Evolutionary conservation across 805 yeast species (phyloP).

Genomic region (Cyberlindnera subsufficiens): DNA sequence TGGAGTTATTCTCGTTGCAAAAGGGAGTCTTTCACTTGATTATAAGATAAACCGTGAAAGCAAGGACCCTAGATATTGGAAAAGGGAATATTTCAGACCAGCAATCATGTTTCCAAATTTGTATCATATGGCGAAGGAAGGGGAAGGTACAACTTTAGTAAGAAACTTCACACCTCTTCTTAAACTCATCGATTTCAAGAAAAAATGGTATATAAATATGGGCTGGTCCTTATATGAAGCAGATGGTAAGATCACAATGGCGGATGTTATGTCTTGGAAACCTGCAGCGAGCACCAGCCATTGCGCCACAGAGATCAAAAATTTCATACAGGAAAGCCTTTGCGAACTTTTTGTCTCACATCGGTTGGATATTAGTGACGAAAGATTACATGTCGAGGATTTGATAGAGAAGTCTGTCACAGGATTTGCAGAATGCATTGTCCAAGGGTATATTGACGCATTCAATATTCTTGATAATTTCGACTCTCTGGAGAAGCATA

Average conservation of each 20-base stretch:
- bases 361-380: background rate
- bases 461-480: background rate
- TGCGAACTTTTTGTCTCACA: too few species aligned
- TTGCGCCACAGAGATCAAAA: too few species aligned
- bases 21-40: background rate
- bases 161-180: background rate
- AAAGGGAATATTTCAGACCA: constrained; percentile 1
- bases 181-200: background rate
- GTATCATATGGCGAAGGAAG: background rate
- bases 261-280: too few species aligned
- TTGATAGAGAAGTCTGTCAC: background rate
- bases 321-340: too few species aligned
- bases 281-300: too few species aligned
- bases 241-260: background rate
- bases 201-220: too few species aligned
- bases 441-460: background rate
- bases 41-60: background rate
- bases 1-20: background rate
- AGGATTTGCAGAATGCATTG: background rate
- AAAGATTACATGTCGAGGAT: background rate
- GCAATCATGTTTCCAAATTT: background rate
- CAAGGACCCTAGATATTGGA: background rate
- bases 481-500: background rate
- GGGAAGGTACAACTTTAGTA: background rate
- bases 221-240: too few species aligned